Evolutionary conservation across 2,329 filamentous ascomycete species (phyloP).

Genomic region (Diplodia scrobiculata): DNA sequence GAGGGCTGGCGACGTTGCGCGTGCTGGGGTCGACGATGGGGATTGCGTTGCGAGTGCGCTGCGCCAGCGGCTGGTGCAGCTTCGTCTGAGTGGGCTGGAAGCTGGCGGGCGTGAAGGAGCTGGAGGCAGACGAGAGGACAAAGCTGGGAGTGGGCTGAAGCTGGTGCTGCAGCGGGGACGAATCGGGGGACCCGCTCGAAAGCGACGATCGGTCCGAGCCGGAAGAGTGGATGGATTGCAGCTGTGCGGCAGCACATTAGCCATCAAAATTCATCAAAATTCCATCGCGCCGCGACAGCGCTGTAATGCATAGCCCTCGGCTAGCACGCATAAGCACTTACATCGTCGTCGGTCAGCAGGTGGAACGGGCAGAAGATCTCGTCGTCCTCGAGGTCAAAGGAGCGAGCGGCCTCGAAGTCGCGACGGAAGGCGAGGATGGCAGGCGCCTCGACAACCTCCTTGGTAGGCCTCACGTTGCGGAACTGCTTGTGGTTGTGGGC

Average conservation of each 20-base stretch:
- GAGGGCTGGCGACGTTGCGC: slow-evolving; percentile 86
- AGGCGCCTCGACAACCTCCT: slow-evolving; percentile 79
- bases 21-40: slow-evolving; percentile 96
- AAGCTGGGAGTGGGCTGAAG: slow-evolving; percentile 69
- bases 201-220: slow-evolving; percentile 91
- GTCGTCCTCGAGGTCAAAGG: slow-evolving; percentile 94
- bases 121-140: slow-evolving; percentile 67
- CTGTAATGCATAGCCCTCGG: background rate
- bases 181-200: slow-evolving; percentile 89
- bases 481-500: slow-evolving; percentile 88
- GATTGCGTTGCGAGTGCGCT: slow-evolving; percentile 89
- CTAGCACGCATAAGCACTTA: slow-evolving; percentile 50
- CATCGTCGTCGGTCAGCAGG: slow-evolving; percentile 89
- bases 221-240: slow-evolving; percentile 87
- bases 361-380: slow-evolving; percentile 88
- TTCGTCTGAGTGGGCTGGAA: slow-evolving; percentile 68
- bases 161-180: slow-evolving; percentile 86
- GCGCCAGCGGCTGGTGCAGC: slow-evolving; percentile 86
- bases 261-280: slow-evolving; percentile 28
- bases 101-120: slow-evolving; percentile 58
- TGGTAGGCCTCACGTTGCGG: slow-evolving; percentile 79
- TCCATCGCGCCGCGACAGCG: background rate
- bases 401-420: slow-evolving; percentile 86
- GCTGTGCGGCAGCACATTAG: slow-evolving; percentile 53
- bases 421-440: slow-evolving; percentile 76